Conservation (phyloP, 148 eudicot species). For the Fagopyrum homotropicum region DNA sequence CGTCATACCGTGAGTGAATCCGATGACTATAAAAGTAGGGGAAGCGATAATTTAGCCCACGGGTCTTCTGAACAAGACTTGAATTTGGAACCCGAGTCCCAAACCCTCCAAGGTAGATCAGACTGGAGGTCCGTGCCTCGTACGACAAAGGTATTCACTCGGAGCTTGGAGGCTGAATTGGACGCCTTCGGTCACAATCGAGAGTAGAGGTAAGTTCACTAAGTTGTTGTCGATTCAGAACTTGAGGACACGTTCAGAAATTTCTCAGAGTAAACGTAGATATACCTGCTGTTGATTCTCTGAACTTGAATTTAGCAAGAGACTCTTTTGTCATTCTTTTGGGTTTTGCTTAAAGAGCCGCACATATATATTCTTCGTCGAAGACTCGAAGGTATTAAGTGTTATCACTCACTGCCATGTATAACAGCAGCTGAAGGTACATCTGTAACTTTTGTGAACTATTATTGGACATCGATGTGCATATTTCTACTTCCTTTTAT, state of each 20-base stretch:
- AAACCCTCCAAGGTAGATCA: slow-evolving; percentile 13
- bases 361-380: slow-evolving; percentile 5
- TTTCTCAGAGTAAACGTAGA: neutral
- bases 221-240: too few relatives aligned
- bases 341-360: slow-evolving; percentile 2
- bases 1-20: slow-evolving; percentile 35
- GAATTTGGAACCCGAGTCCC: slow-evolving; percentile 26
- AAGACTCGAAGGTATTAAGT: neutral
- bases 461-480: neutral
- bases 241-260: neutral
- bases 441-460: neutral
- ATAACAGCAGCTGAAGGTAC: neutral
- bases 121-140: slow-evolving; percentile 12
- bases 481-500: slow-evolving; percentile 3
- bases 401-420: neutral
- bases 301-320: neutral
- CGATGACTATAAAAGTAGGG: slow-evolving; percentile 33
- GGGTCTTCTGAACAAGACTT: slow-evolving; percentile 16
- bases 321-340: neutral
- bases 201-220: neutral
- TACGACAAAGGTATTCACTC: slow-evolving; percentile 27
- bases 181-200: slow-evolving; percentile 15
- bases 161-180: slow-evolving; percentile 24
- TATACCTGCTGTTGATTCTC: neutral
- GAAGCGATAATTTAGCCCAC: slow-evolving; percentile 22